A percentile compares a stretch with the other conserved stretches of the same genome.
phyloP scores from a whole-genome alignment of 1,284 basidiomycete species.

The Exsudoporus floridanus region DNA sequence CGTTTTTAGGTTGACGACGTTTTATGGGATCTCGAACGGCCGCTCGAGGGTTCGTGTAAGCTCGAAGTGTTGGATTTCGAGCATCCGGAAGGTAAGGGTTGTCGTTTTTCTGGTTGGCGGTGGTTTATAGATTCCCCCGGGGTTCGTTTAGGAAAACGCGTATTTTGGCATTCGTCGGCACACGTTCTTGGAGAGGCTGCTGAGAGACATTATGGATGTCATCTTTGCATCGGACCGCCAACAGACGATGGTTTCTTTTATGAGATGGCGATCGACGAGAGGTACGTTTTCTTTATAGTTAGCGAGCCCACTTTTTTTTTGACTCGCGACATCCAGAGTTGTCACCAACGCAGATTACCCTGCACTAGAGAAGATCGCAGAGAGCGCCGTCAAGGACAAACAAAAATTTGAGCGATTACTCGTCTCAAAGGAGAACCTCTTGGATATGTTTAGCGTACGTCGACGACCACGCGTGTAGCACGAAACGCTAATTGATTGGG shows the following conservation, averaged over 20 bases:
- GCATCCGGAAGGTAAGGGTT: conserved; percentile 76
- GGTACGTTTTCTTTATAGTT: conserved; percentile 40
- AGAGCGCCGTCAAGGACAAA: conserved; percentile 91
- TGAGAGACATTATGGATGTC: conserved; percentile 96
- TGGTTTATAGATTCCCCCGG: too few species aligned
- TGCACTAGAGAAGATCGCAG: conserved; percentile 85
- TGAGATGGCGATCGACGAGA: conserved; percentile 87
- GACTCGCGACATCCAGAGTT: conserved; percentile 45
- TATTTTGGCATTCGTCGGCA: conserved; percentile 99
- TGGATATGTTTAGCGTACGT: conserved; percentile 94
- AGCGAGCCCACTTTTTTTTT: not conserved
- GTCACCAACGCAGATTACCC: conserved; percentile 85
- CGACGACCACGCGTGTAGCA: not conserved
- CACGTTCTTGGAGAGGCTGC: conserved; percentile 98
- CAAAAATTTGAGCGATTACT: conserved; percentile 96
- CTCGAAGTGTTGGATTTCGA: conserved; percentile 94
- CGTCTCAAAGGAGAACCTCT: conserved; percentile 88
- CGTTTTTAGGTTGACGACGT: conserved; percentile 71
- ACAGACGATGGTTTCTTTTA: conserved; percentile 99
- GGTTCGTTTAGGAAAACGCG: conserved; percentile 69
- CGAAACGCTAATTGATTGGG: conserved; percentile 9
- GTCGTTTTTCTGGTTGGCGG: not conserved
- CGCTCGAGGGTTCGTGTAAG: conserved; percentile 80
- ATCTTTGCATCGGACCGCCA: conserved; percentile 96
- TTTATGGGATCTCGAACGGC: conserved; percentile 95